These are phyloP conservation scores for Nepenthes alata DNA, from an alignment of 179 eudicot species.

Conservation along the genomic window DNA sequence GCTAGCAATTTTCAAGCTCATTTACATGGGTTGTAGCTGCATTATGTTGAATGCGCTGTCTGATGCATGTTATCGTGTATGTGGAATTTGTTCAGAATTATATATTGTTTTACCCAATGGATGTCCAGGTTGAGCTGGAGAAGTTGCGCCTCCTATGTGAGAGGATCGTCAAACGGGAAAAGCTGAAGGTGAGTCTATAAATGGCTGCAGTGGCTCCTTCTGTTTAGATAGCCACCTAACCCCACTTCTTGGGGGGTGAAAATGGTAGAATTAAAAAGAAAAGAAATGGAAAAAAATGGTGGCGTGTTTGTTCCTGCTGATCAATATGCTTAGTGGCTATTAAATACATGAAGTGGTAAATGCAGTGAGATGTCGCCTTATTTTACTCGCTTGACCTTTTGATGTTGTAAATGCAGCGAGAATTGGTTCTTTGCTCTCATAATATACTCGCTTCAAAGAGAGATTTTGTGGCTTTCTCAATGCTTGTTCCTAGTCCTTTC, in stretches of 20 bases:
- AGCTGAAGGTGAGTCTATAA: slow-evolving; percentile 52
- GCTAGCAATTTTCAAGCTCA: no score
- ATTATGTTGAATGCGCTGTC: no score
- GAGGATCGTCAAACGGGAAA: slow-evolving; percentile 83
- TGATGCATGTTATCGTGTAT: no score
- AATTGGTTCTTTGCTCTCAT: slow-evolving; percentile 67
- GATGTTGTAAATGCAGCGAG: slow-evolving; percentile 58
- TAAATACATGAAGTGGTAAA: no score
- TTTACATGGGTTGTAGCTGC: no score
- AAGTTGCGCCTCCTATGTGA: slow-evolving; percentile 88
- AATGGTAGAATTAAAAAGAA: no score
- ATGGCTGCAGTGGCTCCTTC: background rate
- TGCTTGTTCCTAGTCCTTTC: slow-evolving; percentile 48
- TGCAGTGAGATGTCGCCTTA: no score
- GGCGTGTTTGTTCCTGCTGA: no score
- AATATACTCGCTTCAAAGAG: slow-evolving; percentile 60
- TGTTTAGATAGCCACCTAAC: background rate
- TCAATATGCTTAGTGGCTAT: no score
- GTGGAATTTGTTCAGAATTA: no score
- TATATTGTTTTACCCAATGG: no score
- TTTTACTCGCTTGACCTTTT: background rate
- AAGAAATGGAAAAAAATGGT: no score
- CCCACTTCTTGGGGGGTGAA: background rate
- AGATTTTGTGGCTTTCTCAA: slow-evolving; percentile 43
- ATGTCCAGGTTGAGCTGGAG: slow-evolving; percentile 82